A percentile compares a stretch with the other conserved stretches of the same genome.
Conservation (phyloP, 1,284 basidiomycete species). For the Rugosomyces carneus region DNA sequence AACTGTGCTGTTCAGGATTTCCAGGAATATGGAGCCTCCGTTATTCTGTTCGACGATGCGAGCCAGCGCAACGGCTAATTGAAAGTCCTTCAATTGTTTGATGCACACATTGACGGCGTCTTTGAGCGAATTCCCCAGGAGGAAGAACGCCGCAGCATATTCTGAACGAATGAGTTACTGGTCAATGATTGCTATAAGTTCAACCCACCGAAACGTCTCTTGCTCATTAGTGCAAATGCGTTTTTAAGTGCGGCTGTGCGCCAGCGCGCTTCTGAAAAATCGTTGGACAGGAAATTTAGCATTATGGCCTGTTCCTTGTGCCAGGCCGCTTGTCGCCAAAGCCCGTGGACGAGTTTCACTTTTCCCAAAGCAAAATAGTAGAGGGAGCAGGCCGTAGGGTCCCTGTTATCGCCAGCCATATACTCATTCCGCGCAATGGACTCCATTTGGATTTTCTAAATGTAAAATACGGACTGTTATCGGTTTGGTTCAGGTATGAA, state of each 20-base stretch:
- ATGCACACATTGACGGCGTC: constrained; percentile 93
- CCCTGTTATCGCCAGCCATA: constrained; percentile 77
- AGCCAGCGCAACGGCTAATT: constrained; percentile 84
- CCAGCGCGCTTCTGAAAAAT: constrained; percentile 86
- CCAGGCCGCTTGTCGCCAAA: constrained; percentile 95
- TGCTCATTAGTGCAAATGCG: constrained; percentile 88
- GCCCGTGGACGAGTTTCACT: constrained; percentile 83
- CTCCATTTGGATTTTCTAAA: constrained; percentile 77
- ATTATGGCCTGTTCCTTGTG: constrained; percentile 88
- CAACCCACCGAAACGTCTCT: constrained; percentile 81
- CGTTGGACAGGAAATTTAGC: constrained; percentile 90
- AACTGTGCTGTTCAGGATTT: constrained; percentile 69
- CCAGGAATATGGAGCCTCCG: constrained; percentile 71
- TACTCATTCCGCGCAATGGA: constrained; percentile 91
- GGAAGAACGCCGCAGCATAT: constrained; percentile 96
- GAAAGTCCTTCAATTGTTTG: constrained; percentile 84
- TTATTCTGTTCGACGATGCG: constrained; percentile 79
- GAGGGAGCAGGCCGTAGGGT: constrained; percentile 86
- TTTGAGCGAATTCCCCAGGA: constrained; percentile 83
- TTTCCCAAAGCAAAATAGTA: constrained; percentile 96
- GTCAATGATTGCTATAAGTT: background rate
- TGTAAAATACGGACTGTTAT: background rate
- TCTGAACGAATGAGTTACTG: constrained; percentile 40
- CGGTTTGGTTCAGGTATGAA: background rate
- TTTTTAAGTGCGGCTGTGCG: constrained; percentile 94